phyloP scores from a whole-genome alignment of 148 eudicot genomes.

The Nepenthes gracilis region DNA sequence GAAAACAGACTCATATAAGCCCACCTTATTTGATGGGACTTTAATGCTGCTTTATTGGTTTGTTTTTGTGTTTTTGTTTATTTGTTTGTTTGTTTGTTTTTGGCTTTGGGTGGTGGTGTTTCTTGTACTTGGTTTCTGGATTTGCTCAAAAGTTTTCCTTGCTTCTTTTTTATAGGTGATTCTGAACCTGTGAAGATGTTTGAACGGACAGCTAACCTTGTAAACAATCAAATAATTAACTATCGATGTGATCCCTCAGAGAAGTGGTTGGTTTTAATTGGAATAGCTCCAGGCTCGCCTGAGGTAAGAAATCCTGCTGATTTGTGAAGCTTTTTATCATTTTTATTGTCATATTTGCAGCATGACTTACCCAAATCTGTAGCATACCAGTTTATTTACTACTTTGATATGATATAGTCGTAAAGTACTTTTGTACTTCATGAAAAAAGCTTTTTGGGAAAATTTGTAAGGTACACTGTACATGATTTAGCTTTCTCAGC shows the following conservation, averaged over 20 bases:
- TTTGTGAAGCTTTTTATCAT: background rate
- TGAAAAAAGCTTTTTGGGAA: too few species aligned
- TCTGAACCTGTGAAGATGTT: constrained; percentile 86
- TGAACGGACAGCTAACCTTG: constrained; percentile 82
- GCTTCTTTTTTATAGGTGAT: constrained; percentile 41
- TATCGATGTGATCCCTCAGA: constrained; percentile 85
- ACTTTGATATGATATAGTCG: too few species aligned
- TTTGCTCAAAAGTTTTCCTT: background rate
- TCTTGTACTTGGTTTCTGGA: background rate
- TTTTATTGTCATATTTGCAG: background rate
- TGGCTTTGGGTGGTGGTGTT: background rate
- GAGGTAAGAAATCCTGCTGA: constrained; percentile 36
- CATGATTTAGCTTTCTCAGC: too few species aligned
- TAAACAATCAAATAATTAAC: constrained; percentile 85
- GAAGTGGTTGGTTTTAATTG: constrained; percentile 94
- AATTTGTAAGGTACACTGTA: too few species aligned
- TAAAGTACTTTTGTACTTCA: too few species aligned
- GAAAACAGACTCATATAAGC: too few species aligned
- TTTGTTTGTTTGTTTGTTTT: too few species aligned
- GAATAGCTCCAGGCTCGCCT: constrained; percentile 87
- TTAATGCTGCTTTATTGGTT: too few species aligned
- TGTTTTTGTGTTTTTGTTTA: too few species aligned
- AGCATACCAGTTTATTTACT: too few species aligned
- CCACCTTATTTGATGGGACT: too few species aligned
- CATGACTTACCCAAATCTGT: background rate